These are phyloP conservation scores for Saprolegnia diclina DNA, from an alignment of 352 stramenopile species.

Conservation along the genomic window DNA sequence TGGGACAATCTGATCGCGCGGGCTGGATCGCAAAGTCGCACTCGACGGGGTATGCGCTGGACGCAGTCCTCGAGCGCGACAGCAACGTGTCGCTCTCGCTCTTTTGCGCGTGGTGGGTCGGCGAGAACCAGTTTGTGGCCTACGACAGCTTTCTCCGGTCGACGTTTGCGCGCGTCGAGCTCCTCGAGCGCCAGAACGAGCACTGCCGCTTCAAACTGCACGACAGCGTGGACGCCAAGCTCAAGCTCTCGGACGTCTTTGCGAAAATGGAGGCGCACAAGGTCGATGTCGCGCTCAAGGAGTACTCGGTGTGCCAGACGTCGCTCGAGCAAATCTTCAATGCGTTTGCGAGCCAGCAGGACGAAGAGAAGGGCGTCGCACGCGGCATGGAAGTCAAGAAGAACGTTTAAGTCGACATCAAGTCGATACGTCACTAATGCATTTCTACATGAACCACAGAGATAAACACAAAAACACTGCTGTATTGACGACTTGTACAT, in stretches of 20 bases:
- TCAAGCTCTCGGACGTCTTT: conserved; percentile 62
- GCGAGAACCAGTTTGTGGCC: conserved; percentile 45
- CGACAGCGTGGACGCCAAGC: conserved; percentile 23
- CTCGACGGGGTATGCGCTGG: conserved; percentile 60
- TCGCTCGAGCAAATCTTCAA: conserved; percentile 91
- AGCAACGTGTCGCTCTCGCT: conserved; percentile 38
- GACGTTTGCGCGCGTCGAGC: conserved; percentile 42
- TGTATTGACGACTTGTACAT: too few relatives aligned
- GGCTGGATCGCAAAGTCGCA: conserved; percentile 29
- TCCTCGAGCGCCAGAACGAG: conserved; percentile 71
- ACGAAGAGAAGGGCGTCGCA: conserved; percentile 34
- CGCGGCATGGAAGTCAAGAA: conserved; percentile 27
- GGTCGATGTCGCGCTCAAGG: conserved; percentile 52
- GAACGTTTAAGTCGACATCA: background rate
- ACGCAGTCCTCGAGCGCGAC: conserved; percentile 45
- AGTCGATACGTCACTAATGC: too few relatives aligned
- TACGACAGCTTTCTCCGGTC: conserved; percentile 40
- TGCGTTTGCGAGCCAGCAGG: conserved; percentile 70
- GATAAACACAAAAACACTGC: too few relatives aligned
- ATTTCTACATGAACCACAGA: too few relatives aligned
- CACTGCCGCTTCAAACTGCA: conserved; percentile 61
- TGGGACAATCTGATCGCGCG: background rate
- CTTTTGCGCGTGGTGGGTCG: conserved; percentile 63
- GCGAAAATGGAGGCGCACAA: conserved; percentile 61
- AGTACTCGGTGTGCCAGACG: conserved; percentile 86